Base-by-base conservation (phyloP, 768 basidiomycete species). In the Hemileccinum impolitum region DNA sequence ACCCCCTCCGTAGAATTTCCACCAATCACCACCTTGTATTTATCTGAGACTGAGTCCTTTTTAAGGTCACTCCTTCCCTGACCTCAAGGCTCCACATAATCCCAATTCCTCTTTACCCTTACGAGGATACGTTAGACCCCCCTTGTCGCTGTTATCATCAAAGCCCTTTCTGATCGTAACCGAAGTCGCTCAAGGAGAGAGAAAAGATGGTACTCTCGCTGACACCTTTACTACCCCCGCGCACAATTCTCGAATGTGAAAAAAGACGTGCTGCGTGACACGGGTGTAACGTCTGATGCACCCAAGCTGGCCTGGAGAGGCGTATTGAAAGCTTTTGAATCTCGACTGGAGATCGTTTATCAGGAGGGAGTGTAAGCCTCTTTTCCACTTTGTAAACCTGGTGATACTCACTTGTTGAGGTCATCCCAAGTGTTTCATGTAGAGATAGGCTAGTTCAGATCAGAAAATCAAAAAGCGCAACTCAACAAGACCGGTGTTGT, bases 241-340 rank as follows among this genome's bases (percentile, higher is more conserved):
- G 58, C 69, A 8, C 75, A 85, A 0, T 89, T 87, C 51, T 56
- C 73, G 0, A 73, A 75, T 6, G 64, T 90, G 21, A 90, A 91
- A 70, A 75, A 73, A 50, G 61, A 66, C 23, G 51, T 88, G 0
- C 78, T 76, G 66, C 65, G 53, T 9, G 77, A 81, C 10, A 50
- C 64, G 50, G 43, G 45, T 2, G 48, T 52, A 4, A 34, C 49
- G 0, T 48, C 53, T 0, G 52, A 48, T 14, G 55, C 51, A 3
- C 62, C 87, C 10, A 52, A 68, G 7, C 64, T 76, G 52, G 74
- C 75, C 39, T 87, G 85, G 84, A 70, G 68, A 37, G 70, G 78
- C 30, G 75, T 88, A 0, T 59, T 86, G 7, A 52, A 53, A 0
- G 80, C 77, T 41, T 70, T 87, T 10, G 70, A 77, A 51, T 52